Conservation (phyloP, 1,284 basidiomycete genomes). For the Anthracocystis walkeri region DNA sequence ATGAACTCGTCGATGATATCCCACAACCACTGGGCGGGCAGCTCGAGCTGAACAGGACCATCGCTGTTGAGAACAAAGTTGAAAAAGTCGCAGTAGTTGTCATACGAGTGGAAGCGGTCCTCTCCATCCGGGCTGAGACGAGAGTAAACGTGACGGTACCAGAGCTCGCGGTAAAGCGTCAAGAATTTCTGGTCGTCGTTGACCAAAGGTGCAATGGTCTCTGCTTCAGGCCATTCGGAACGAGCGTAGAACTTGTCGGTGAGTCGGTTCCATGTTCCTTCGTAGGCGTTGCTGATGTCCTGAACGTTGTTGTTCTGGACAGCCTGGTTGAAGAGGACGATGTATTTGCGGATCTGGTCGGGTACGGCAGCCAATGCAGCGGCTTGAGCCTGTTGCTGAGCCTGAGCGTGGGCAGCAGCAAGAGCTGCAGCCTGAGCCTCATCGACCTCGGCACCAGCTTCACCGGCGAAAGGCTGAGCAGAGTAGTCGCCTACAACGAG, state of each 20-base stretch:
- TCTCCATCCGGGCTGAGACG: conserved; percentile 93
- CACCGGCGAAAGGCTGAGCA: conserved; percentile 23
- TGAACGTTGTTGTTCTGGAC: conserved; percentile 63
- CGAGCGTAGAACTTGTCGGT: conserved; percentile 95
- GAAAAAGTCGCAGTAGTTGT: conserved; percentile 98
- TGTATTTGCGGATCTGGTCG: conserved; percentile 68
- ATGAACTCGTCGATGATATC: conserved; percentile 99
- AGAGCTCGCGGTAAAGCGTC: conserved; percentile 93
- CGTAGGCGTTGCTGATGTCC: conserved; percentile 90
- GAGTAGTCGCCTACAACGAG: conserved; percentile 54
- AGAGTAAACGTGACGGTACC: conserved; percentile 92
- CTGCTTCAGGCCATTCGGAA: conserved; percentile 97
- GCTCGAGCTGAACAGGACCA: conserved; percentile 87
- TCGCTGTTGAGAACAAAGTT: conserved; percentile 93
- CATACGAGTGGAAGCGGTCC: conserved; percentile 97
- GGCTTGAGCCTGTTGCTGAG: conserved; percentile 59
- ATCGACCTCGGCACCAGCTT: conserved; percentile 42
- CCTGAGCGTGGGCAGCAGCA: conserved; percentile 59
- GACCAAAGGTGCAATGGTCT: conserved; percentile 91
- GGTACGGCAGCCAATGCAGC: conserved; percentile 66
- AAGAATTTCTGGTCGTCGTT: conserved; percentile 75
- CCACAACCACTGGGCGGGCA: conserved; percentile 98
- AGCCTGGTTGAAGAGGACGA: conserved; percentile 66
- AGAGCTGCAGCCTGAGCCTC: conserved; percentile 54
- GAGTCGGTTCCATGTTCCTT: conserved; percentile 94